Conservation (phyloP, 192 early-diverging fungal genomes). For the Entomortierella beljakovae region DNA sequence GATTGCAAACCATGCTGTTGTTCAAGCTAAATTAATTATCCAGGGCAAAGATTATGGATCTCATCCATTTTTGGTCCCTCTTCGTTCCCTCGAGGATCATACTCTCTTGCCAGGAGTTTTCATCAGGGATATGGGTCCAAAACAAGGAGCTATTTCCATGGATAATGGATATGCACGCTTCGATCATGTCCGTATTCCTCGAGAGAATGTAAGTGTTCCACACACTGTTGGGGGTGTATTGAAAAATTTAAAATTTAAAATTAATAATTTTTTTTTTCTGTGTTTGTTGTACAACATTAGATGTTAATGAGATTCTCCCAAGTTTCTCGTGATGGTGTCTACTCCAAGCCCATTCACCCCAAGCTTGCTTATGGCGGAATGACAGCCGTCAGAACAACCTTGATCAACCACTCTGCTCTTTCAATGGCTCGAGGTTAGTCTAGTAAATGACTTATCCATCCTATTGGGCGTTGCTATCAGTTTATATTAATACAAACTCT, state of each 20-base stretch:
- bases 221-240: too few relatives aligned
- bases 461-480: too few relatives aligned
- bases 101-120: constrained; percentile 77
- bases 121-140: constrained; percentile 87
- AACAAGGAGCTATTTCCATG: constrained; percentile 85
- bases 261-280: background rate
- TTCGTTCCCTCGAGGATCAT: constrained; percentile 81
- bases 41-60: constrained; percentile 81
- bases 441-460: too few relatives aligned
- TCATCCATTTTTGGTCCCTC: constrained; percentile 84
- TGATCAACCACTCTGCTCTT: constrained; percentile 71
- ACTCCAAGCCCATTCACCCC: constrained; percentile 77
- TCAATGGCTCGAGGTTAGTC: constrained; percentile 62
- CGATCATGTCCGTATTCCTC: constrained; percentile 83
- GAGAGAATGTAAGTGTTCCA: constrained; percentile 70
- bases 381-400: constrained; percentile 77
- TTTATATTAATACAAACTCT: too few relatives aligned
- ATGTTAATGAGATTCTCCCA: constrained; percentile 93
- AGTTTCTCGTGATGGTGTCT: constrained; percentile 74
- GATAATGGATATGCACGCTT: constrained; percentile 91
- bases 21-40: constrained; percentile 84
- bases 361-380: constrained; percentile 84
- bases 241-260: too few relatives aligned
- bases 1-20: constrained; percentile 83
- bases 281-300: constrained; percentile 45